phyloP scores from a whole-genome alignment of 2,329 filamentous ascomycete genomes.

The Ceratocystis ficicola region DNA sequence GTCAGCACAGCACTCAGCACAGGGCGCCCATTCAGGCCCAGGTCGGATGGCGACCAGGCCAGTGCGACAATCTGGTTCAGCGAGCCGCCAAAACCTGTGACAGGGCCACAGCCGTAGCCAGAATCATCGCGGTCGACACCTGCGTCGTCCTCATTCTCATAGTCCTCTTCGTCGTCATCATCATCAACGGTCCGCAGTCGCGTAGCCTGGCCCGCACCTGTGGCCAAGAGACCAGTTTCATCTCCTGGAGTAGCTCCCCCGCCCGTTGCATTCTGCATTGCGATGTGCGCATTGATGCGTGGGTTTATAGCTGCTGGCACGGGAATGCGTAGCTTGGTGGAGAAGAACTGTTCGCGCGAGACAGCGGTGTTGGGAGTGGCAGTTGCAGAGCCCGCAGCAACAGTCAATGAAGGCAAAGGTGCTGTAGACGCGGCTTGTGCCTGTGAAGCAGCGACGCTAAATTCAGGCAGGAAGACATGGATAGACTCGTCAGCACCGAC shows the following conservation, averaged over 20 bases:
- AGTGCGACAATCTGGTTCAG: slow-evolving; percentile 44
- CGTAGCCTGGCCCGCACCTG: background rate
- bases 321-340: slow-evolving; percentile 22
- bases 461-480: slow-evolving; percentile 41
- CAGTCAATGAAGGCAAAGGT: background rate
- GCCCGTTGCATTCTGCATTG: background rate
- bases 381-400: background rate
- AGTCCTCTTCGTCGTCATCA: slow-evolving; percentile 21
- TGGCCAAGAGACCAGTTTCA: background rate
- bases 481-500: slow-evolving; percentile 45
- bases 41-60: slow-evolving; percentile 46
- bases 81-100: slow-evolving; percentile 39
- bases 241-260: background rate
- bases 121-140: slow-evolving; percentile 28
- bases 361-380: slow-evolving; percentile 25
- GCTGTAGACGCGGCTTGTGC: slow-evolving; percentile 15
- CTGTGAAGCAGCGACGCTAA: slow-evolving; percentile 24
- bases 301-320: slow-evolving; percentile 22
- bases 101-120: slow-evolving; percentile 36
- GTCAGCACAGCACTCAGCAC: slow-evolving; percentile 41
- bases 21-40: slow-evolving; percentile 43
- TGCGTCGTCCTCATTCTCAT: slow-evolving; percentile 24
- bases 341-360: slow-evolving; percentile 24
- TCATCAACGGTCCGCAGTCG: slow-evolving; percentile 10
- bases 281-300: slow-evolving; percentile 18